phyloP scores from a whole-genome alignment of 2,329 filamentous ascomycete genomes.

The Ceratocystis ficicola region DNA sequence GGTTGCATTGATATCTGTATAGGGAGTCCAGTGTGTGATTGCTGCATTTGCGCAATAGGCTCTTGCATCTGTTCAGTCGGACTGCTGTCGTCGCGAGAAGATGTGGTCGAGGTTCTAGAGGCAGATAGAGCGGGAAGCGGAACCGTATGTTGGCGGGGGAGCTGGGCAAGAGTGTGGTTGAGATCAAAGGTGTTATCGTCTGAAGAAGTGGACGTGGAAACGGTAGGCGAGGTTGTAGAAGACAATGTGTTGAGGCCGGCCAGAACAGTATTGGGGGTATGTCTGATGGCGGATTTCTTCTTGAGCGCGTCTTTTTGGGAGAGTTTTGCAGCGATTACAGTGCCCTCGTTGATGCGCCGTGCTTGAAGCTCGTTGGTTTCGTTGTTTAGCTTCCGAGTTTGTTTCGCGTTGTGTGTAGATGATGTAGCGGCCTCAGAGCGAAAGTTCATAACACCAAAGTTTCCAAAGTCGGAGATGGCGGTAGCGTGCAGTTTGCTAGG shows the following conservation, averaged over 20 bases:
- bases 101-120: not conserved
- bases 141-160: not conserved
- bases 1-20: conserved; percentile 13
- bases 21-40: conserved; percentile 12
- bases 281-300: conserved; percentile 13
- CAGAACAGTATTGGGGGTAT: not conserved
- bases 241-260: not conserved
- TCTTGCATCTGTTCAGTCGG: conserved; percentile 9
- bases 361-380: conserved; percentile 41
- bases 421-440: conserved; percentile 13
- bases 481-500: conserved; percentile 51
- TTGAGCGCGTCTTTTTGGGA: conserved; percentile 43
- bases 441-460: conserved; percentile 54
- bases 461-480: conserved; percentile 44
- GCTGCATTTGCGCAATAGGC: conserved; percentile 14
- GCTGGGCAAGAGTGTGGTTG: not conserved
- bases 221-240: not conserved
- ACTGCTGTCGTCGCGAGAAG: not conserved
- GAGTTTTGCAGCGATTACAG: conserved; percentile 44
- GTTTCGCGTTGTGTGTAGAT: conserved; percentile 30
- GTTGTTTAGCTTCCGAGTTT: conserved; percentile 16
- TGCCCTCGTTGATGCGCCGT: conserved; percentile 50
- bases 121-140: conserved; percentile 10
- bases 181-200: not conserved
- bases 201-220: not conserved